Conservation (phyloP, 2,329 filamentous ascomycete species). For the Penicillium sp. region DNA sequence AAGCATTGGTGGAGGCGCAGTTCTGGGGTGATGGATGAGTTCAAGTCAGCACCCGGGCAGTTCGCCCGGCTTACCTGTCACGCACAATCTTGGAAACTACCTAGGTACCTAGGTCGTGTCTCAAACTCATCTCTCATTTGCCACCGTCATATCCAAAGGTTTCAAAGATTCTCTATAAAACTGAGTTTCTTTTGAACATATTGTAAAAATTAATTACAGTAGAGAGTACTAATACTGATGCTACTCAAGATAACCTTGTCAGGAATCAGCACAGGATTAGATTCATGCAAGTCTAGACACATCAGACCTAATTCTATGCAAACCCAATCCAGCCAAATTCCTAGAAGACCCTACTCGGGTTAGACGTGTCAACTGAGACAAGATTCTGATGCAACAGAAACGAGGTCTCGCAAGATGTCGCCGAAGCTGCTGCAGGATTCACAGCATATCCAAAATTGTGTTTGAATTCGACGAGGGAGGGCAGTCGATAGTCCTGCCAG, state of each 20-base stretch:
- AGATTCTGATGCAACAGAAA: not conserved
- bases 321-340: not conserved
- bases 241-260: not conserved
- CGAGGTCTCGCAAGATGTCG: not conserved
- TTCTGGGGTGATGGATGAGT: not conserved
- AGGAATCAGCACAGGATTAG: not conserved
- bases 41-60: not conserved
- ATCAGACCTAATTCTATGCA: not conserved
- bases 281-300: not conserved
- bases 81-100: not conserved
- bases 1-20: constrained; percentile 13
- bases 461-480: not conserved
- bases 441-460: not conserved
- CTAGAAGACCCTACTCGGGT: not conserved
- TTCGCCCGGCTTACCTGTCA: not conserved
- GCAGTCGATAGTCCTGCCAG: no score
- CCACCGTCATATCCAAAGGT: not conserved
- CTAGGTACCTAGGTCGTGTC: no score
- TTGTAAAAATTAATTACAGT: no score
- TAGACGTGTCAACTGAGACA: not conserved
- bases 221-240: not conserved
- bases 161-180: not conserved
- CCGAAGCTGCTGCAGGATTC: not conserved
- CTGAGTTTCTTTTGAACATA: not conserved
- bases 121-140: not conserved